phyloP scores from a whole-genome alignment of 768 basidiomycete genomes.

The Mycena leptocephala region DNA sequence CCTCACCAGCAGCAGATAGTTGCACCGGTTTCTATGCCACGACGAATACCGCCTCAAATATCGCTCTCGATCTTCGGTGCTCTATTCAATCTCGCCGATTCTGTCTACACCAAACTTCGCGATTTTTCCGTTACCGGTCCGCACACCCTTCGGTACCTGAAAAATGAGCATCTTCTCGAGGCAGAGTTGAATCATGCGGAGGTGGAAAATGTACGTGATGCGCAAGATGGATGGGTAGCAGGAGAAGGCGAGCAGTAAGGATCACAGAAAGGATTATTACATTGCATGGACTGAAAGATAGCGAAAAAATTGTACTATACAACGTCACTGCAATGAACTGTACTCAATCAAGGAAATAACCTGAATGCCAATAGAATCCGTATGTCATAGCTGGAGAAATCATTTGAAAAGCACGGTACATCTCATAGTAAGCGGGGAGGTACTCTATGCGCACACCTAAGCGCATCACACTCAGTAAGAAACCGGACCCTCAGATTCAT shows the following conservation, averaged over 20 bases:
- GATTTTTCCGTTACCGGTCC: neutral
- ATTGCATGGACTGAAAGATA: neutral
- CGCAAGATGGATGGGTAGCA: neutral
- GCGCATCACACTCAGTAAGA: no score
- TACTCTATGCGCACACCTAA: no score
- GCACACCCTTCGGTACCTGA: neutral
- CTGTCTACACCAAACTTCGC: neutral
- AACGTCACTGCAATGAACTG: neutral
- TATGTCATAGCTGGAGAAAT: no score
- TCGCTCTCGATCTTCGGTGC: neutral
- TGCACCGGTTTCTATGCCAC: neutral
- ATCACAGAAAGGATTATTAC: neutral
- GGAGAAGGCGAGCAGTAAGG: neutral
- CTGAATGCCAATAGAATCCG: neutral
- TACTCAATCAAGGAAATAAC: neutral
- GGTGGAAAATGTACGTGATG: neutral
- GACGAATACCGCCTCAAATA: neutral
- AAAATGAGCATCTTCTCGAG: neutral
- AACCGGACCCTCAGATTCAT: no score
- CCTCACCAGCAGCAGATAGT: neutral
- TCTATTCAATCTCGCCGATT: neutral
- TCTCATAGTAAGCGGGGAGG: neutral
- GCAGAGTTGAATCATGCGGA: neutral
- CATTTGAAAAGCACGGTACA: neutral
- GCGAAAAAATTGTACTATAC: neutral